Percentiles rank a stretch among this genome's conserved stretches.
Conservation (phyloP, 176 grass and related monocot genomes). For the Aegilops tauschii region DNA sequence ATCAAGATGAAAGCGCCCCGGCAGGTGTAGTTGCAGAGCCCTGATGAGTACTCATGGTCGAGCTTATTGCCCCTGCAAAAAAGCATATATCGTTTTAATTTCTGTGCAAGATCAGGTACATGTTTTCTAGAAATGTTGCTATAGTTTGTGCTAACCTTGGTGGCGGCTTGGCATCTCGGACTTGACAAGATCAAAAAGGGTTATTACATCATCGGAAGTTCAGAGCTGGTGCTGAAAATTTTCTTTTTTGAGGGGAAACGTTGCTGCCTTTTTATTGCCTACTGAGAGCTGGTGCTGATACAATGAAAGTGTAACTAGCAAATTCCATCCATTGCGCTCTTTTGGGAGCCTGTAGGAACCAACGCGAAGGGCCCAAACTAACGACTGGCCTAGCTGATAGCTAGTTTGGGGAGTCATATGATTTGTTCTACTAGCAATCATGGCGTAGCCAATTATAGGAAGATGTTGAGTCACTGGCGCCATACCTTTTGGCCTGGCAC, state of each 20-base stretch:
- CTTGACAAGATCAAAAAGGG: neutral
- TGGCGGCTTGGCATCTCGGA: neutral
- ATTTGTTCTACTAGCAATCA: neutral
- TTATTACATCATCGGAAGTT: neutral
- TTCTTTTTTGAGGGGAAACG: no score
- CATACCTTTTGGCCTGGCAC: neutral
- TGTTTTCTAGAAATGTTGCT: neutral
- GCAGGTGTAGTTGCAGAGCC: neutral
- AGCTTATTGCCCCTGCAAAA: neutral
- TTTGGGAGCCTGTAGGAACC: neutral
- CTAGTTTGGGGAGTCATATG: neutral
- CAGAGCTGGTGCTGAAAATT: neutral
- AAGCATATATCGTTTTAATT: neutral
- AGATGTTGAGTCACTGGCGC: neutral
- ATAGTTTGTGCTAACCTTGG: slow-evolving; percentile 17
- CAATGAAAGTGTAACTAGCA: neutral
- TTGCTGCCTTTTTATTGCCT: no score
- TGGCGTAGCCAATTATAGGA: neutral
- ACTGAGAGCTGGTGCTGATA: no score
- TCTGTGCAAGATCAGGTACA: neutral
- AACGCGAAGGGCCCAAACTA: neutral
- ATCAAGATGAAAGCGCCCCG: slow-evolving; percentile 7
- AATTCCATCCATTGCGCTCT: neutral
- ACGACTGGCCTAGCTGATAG: neutral
- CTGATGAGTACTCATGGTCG: neutral